Evolutionary conservation across 441 rosid genomes (phyloP).

Genomic region (Capsella rubella): DNA sequence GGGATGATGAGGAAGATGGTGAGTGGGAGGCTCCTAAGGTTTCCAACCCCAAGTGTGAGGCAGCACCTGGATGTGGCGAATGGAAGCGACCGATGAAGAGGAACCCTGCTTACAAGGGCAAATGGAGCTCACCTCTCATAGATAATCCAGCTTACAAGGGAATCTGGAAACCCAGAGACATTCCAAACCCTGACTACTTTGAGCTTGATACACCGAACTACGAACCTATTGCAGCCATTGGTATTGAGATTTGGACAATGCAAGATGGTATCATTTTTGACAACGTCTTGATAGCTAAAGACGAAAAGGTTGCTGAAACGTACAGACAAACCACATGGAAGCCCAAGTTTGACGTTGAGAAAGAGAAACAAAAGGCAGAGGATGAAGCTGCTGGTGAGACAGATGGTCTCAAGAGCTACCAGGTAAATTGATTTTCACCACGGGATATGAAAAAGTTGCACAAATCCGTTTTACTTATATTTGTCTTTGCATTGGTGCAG

Average conservation of each 20-base stretch:
- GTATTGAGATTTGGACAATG: slow-evolving; percentile 99
- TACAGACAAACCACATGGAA: slow-evolving; percentile 71
- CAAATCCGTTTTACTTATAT: not conserved
- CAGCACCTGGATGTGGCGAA: slow-evolving; percentile 92
- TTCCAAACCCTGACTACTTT: slow-evolving; percentile 86
- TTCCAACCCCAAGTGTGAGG: slow-evolving; percentile 85
- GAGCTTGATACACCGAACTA: slow-evolving; percentile 82
- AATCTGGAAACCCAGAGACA: slow-evolving; percentile 88
- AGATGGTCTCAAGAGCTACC: slow-evolving; percentile 65
- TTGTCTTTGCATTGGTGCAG: slow-evolving; percentile 52
- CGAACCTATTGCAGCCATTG: slow-evolving; percentile 90
- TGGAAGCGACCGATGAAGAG: slow-evolving; percentile 91
- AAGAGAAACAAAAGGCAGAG: slow-evolving; percentile 78
- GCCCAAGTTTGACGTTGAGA: slow-evolving; percentile 78
- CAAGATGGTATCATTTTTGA: slow-evolving; percentile 94
- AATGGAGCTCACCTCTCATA: slow-evolving; percentile 87
- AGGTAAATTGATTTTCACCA: slow-evolving; percentile 51
- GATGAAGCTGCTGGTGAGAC: slow-evolving; percentile 58
- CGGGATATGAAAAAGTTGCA: not conserved
- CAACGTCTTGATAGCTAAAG: slow-evolving; percentile 77
- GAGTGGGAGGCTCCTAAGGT: slow-evolving; percentile 94
- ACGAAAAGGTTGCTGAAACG: slow-evolving; percentile 72
- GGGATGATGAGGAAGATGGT: slow-evolving; percentile 99
- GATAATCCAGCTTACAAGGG: slow-evolving; percentile 97
- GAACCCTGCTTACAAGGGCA: slow-evolving; percentile 96